These are phyloP conservation scores for Zychaea mexicana DNA, from an alignment of 371 early-diverging fungal genomes.

Conservation along the genomic window DNA sequence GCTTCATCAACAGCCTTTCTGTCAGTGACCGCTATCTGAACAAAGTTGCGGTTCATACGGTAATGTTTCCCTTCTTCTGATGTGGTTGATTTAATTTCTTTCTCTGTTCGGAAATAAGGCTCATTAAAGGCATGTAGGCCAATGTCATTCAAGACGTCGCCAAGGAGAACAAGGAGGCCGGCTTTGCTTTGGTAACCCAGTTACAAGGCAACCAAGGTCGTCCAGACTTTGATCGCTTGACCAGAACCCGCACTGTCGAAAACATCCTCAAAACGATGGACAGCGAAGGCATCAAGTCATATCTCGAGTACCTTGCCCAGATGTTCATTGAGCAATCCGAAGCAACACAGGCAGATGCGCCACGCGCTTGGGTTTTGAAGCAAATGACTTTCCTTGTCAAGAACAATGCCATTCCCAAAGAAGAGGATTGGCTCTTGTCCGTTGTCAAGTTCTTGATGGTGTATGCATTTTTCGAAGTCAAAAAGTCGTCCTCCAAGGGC, in stretches of 20 bases:
- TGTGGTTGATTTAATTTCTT: constrained; percentile 1
- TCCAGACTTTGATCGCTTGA: constrained; percentile 75
- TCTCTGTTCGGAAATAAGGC: constrained; percentile 18
- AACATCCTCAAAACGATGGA: constrained; percentile 73
- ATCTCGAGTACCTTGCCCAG: constrained; percentile 71
- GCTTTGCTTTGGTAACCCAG: constrained; percentile 73
- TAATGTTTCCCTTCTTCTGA: constrained; percentile 23
- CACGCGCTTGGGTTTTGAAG: constrained; percentile 79
- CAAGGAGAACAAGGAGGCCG: constrained; percentile 36
- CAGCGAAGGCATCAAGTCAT: constrained; percentile 66
- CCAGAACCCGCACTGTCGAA: constrained; percentile 78
- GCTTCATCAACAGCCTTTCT: constrained; percentile 82
- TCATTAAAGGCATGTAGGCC: constrained; percentile 34
- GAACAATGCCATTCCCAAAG: constrained; percentile 72
- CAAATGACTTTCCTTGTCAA: constrained; percentile 79
- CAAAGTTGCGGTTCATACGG: constrained; percentile 77
- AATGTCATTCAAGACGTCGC: constrained; percentile 53
- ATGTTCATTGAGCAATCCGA: constrained; percentile 55
- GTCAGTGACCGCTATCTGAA: constrained; percentile 72
- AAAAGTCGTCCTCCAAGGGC: constrained; percentile 35
- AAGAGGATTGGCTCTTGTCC: constrained; percentile 66
- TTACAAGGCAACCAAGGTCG: constrained; percentile 70
- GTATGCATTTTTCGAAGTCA: constrained; percentile 73
- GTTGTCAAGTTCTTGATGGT: constrained; percentile 71
- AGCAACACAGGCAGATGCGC: constrained; percentile 47